These are phyloP conservation scores for Gossypium bickii DNA, from an alignment of 345 rosid genomes.

Conservation along the genomic window DNA sequence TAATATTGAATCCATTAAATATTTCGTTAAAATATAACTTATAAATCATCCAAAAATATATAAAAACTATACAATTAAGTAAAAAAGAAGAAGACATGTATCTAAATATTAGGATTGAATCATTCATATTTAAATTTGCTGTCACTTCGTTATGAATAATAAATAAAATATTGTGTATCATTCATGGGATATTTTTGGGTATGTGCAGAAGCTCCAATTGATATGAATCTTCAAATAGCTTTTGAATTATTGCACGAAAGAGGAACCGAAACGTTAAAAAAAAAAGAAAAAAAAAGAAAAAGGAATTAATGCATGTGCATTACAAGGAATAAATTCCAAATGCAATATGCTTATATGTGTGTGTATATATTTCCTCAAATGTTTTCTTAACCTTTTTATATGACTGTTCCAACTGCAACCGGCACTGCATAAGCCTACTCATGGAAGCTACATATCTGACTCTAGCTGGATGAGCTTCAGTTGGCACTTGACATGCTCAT, in stretches of 20 bases:
- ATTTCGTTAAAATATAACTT: too few relatives aligned
- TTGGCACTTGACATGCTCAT: neutral
- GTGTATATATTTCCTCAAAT: neutral
- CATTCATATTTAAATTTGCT: too few relatives aligned
- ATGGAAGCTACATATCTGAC: constrained; percentile 40
- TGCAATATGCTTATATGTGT: neutral
- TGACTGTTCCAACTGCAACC: constrained; percentile 36
- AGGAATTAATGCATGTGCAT: constrained; percentile 50
- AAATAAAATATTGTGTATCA: too few relatives aligned
- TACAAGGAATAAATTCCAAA: constrained; percentile 59
- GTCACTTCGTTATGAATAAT: too few relatives aligned
- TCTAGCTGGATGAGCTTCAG: constrained; percentile 18
- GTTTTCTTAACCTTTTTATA: constrained; percentile 27
- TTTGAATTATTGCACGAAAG: constrained; percentile 61
- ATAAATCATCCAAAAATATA: too few relatives aligned
- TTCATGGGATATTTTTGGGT: too few relatives aligned
- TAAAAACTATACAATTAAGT: too few relatives aligned
- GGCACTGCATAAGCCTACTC: constrained; percentile 36
- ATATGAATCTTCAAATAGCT: constrained; percentile 48
- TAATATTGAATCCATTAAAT: too few relatives aligned
- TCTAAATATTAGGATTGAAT: too few relatives aligned
- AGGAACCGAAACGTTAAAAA: constrained; percentile 36
- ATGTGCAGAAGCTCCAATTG: constrained; percentile 15
- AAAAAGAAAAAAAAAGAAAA: constrained; percentile 12
- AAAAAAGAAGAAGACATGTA: too few relatives aligned